Base-by-base conservation (phyloP, 306 rosid species). In the Citrullus mucosospermus region DNA sequence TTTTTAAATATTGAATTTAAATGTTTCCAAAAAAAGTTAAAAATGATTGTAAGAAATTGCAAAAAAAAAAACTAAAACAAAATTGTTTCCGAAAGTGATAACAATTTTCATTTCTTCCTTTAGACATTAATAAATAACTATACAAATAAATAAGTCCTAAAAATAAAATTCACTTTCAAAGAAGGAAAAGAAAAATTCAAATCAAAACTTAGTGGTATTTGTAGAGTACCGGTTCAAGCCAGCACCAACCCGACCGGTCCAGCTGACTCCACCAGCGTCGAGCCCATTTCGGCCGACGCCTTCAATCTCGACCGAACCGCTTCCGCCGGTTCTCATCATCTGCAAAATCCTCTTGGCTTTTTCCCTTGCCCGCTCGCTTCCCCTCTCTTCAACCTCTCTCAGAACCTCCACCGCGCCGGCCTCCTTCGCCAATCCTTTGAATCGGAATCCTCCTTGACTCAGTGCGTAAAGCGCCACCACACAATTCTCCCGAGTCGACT, bases 361-460 rank as follows among this genome's bases (percentile, higher is more conserved):
- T 84, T 88, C 98, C 68, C 90, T 77, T 0, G 98, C 99, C 51
- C 99, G 83, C 56, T 88, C 97, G 5, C 92, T 92, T 7, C 99
- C 99, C 4, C 83, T 88, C 76, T 90, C 90, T 53, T 90, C 97
- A 4, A 96, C 60, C 77, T 82, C 90, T 83, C 85, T 85, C 85
- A 92, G 79, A 73, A 87, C 96, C 80, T 96, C 98, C 54, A 81
- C 88, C 30, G 92, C 97, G 46, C 86, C 85, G 4, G 96, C 99
- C 36, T 87, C 98, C 79, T 77, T 96, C 2, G 99, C 99, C 85
- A 96, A 46, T 54, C 93, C 99, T 9, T 82, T 81, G 82, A 96
- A 96, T 85, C 99, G 87, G 87, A 91, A 79, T 53, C 93, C 89
- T 6, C 98, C 88, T 13, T 91, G 98, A 78, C 99, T 90, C 70